These are phyloP conservation scores for Phlegmacium glaucopus DNA, from an alignment of 768 basidiomycete genomes.

Conservation along the genomic window DNA sequence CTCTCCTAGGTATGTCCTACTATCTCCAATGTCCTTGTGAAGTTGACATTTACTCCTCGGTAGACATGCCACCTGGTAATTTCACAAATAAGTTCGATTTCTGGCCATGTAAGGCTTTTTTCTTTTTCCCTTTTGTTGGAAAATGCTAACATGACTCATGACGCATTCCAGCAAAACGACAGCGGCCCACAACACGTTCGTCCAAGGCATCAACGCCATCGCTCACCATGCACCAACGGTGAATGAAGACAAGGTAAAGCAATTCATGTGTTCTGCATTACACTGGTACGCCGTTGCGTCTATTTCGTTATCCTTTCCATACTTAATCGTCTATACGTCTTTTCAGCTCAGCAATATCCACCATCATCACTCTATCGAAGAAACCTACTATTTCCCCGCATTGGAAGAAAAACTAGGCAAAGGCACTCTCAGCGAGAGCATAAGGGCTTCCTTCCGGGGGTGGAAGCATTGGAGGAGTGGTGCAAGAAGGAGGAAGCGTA, in stretches of 20 bases:
- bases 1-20: conserved; percentile 8
- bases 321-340: background rate
- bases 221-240: conserved; percentile 21
- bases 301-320: background rate
- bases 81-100: conserved; percentile 24
- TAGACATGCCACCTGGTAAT: conserved; percentile 23
- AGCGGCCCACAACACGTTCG: conserved; percentile 27
- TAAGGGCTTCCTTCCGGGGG: conserved; percentile 19
- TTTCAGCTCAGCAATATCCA: conserved; percentile 21
- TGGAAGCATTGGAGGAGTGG: conserved; percentile 20
- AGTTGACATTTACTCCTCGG: background rate
- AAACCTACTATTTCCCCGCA: conserved; percentile 22
- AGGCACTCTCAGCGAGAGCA: conserved; percentile 22
- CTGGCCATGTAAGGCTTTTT: conserved; percentile 21
- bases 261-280: conserved; percentile 25
- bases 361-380: conserved; percentile 29
- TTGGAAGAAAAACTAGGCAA: conserved; percentile 25
- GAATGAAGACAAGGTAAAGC: conserved; percentile 17
- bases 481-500: conserved; percentile 57
- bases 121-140: background rate
- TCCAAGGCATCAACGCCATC: conserved; percentile 26
- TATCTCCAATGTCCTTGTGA: too few relatives aligned
- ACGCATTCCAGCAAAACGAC: too few relatives aligned
- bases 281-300: conserved; percentile 16
- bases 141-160: background rate